phyloP scores from a whole-genome alignment of 129 eudicot species.

The Deinandra increscens region DNA sequence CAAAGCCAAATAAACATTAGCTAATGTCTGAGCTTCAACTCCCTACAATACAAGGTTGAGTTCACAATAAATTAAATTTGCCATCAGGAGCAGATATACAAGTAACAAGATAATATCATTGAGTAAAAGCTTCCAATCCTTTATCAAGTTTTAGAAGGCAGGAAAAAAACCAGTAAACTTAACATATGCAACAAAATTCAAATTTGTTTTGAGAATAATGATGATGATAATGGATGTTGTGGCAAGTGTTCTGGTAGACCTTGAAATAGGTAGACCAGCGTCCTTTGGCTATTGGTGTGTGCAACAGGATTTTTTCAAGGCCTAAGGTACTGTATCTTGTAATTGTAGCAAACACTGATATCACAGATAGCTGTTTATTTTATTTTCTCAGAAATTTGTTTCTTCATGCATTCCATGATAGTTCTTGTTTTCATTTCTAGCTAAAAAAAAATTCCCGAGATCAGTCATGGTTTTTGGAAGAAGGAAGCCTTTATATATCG shows the following conservation, averaged over 20 bases:
- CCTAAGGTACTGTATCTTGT: neutral
- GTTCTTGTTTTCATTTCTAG: constrained; percentile 11
- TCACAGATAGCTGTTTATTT: neutral
- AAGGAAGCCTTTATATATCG: neutral
- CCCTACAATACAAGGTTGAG: constrained; percentile 57
- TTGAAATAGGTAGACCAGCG: neutral
- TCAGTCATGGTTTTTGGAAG: neutral
- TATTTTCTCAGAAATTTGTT: constrained; percentile 9
- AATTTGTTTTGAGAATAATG: neutral
- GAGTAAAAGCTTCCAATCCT: constrained; percentile 1
- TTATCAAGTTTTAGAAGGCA: constrained; percentile 6
- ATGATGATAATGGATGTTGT: constrained; percentile 4
- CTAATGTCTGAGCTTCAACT: constrained; percentile 96
- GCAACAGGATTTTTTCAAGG: neutral
- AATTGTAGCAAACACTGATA: neutral
- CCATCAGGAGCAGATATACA: neutral
- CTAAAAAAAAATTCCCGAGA: neutral
- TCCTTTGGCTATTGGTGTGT: constrained; percentile 1
- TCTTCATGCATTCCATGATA: neutral
- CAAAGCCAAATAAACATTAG: constrained; percentile 96
- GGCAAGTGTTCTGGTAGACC: constrained; percentile 9
- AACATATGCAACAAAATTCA: neutral
- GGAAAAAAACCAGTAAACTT: neutral
- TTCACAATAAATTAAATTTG: constrained; percentile 18
- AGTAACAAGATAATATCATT: neutral